Conservation (phyloP, 2,329 filamentous ascomycete species). For the Sclerotinia minor region DNA sequence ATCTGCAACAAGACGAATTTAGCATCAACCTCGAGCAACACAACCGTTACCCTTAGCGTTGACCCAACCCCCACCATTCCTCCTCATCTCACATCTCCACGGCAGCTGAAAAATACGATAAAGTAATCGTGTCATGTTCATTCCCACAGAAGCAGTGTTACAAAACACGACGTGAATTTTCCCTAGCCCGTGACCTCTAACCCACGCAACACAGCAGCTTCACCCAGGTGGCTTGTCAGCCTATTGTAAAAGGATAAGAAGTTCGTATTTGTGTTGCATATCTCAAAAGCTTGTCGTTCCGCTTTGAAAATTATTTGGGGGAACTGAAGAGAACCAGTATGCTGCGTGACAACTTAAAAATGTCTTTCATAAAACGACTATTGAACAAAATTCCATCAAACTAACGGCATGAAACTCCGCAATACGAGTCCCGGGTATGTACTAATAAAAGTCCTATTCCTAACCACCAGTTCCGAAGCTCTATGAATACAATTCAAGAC, state of each 20-base stretch:
- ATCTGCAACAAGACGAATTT: background rate
- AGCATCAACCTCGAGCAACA: background rate
- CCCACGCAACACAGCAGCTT: background rate
- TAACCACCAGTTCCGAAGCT: background rate
- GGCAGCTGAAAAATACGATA: background rate
- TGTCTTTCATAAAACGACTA: background rate
- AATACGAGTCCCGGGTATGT: background rate
- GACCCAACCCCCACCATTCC: background rate
- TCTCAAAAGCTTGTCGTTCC: conserved; percentile 14
- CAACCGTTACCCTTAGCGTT: background rate
- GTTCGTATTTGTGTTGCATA: background rate
- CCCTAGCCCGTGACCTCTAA: background rate
- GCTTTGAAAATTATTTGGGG: background rate
- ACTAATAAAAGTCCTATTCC: background rate
- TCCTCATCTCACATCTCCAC: background rate
- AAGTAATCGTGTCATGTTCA: background rate
- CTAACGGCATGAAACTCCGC: background rate
- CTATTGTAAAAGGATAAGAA: background rate
- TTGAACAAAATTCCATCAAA: background rate
- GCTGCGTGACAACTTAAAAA: background rate
- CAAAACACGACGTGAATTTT: background rate
- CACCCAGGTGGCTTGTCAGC: background rate
- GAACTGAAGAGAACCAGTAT: background rate
- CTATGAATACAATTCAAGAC: background rate
- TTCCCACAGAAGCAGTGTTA: background rate